Evolutionary conservation across 306 rosid species (phyloP).

Genomic region (Echinosophora koreensis): DNA sequence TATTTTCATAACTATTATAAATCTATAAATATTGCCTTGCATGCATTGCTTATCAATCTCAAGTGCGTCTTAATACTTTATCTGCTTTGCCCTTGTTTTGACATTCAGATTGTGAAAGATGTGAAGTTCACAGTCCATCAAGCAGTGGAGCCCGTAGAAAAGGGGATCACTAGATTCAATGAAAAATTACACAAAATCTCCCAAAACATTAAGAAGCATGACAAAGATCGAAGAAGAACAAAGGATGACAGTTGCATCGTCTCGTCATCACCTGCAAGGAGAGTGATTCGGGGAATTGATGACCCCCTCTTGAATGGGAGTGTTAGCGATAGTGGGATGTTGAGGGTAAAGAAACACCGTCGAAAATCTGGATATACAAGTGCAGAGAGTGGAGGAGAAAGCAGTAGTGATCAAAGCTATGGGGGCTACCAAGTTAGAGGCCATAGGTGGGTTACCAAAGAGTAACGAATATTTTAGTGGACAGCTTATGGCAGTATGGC

Average conservation of each 20-base stretch:
- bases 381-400: conserved; percentile 97
- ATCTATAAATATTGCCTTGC: conserved; percentile 13
- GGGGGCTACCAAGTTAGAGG: conserved; percentile 88
- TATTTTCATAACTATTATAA: conserved; percentile 30
- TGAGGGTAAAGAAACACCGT: conserved; percentile 83
- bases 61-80: conserved; percentile 18
- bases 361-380: conserved; percentile 77
- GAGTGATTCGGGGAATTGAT: conserved; percentile 94
- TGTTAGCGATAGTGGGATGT: conserved; percentile 77
- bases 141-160: conserved; percentile 96
- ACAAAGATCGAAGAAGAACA: conserved; percentile 80
- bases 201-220: conserved; percentile 86
- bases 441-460: conserved; percentile 91
- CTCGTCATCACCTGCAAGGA: conserved; percentile 61
- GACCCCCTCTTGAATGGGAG: conserved; percentile 93
- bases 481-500: conserved; percentile 29
- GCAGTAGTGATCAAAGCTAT: conserved; percentile 84
- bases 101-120: conserved; percentile 84
- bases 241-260: conserved; percentile 85
- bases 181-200: conserved; percentile 82
- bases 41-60: conserved; percentile 37
- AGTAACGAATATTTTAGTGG: conserved; percentile 55
- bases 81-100: conserved; percentile 29
- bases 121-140: conserved; percentile 93
- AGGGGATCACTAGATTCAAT: conserved; percentile 88